Conservation (phyloP, 2,329 filamentous ascomycete genomes). For the Dothideomycetidae sp. region DNA sequence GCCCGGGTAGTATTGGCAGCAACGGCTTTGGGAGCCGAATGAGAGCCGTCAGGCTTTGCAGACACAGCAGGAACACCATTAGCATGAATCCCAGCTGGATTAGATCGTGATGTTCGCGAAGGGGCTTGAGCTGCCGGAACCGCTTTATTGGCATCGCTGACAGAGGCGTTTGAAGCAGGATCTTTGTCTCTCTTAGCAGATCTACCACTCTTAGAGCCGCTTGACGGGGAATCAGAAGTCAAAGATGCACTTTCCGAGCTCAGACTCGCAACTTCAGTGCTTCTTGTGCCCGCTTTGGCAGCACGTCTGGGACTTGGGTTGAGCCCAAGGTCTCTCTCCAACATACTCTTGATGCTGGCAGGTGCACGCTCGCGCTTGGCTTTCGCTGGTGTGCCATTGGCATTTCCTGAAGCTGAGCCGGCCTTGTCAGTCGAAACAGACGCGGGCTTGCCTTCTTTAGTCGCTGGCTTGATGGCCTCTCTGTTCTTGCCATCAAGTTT, state of each 20-base stretch:
- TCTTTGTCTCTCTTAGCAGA: constrained; percentile 6
- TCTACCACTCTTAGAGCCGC: constrained; percentile 1
- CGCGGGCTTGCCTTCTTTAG: constrained; percentile 26
- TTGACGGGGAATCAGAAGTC: constrained; percentile 9
- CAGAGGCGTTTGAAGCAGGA: constrained; percentile 15
- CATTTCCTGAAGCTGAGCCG: constrained; percentile 13
- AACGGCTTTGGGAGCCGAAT: constrained; percentile 8
- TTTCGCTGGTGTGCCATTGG: constrained; percentile 27
- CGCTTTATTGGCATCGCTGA: constrained; percentile 28
- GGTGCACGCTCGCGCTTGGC: constrained; percentile 40
- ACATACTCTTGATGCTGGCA: constrained; percentile 34
- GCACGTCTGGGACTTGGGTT: constrained; percentile 27
- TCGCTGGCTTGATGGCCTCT: constrained; percentile 35
- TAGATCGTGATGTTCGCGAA: constrained; percentile 4
- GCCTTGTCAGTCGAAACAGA: constrained; percentile 23
- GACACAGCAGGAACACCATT: constrained; percentile 7
- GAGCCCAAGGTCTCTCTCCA: constrained; percentile 48
- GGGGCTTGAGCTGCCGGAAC: constrained; percentile 9
- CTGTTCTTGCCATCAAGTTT: constrained; percentile 19
- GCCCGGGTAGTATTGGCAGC: constrained; percentile 7
- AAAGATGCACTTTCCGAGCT: constrained; percentile 7
- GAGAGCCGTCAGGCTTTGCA: constrained; percentile 5
- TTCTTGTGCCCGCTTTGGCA: constrained; percentile 15
- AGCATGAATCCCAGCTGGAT: constrained; percentile 12
- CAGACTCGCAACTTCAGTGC: constrained; percentile 1